Conservation (phyloP, 352 stramenopile genomes). For the Phytopythium sindhum region DNA sequence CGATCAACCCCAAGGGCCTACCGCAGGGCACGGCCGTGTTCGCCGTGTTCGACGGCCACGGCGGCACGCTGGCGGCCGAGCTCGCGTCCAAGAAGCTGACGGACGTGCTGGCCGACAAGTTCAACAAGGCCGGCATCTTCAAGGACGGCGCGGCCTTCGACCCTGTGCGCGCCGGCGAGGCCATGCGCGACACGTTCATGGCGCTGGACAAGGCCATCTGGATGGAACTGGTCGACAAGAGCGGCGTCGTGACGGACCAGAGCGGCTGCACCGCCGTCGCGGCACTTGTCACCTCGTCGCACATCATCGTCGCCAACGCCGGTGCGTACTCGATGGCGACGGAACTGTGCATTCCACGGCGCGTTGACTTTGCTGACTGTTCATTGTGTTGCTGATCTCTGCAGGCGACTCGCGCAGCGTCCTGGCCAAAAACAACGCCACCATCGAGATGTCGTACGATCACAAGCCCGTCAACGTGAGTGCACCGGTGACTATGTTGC, state of each 20-base stretch:
- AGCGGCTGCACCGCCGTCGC: conserved; percentile 78
- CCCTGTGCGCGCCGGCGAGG: conserved; percentile 52
- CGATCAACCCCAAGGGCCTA: conserved; percentile 37
- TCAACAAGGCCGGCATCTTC: conserved; percentile 33
- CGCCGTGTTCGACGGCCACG: conserved; percentile 80
- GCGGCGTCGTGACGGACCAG: conserved; percentile 47
- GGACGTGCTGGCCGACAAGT: conserved; percentile 24
- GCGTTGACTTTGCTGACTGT: not conserved
- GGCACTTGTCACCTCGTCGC: conserved; percentile 55
- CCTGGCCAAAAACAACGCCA: conserved; percentile 39
- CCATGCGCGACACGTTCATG: conserved; percentile 65
- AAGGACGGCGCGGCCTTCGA: conserved; percentile 27
- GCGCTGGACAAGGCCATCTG: conserved; percentile 59
- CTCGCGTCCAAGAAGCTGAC: conserved; percentile 43
- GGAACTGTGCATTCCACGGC: too few relatives aligned
- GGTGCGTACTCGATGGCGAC: conserved; percentile 22
- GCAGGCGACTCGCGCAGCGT: conserved; percentile 77
- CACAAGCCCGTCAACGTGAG: conserved; percentile 90
- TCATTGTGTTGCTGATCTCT: not conserved
- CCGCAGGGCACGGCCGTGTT: conserved; percentile 61
- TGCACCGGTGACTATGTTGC: conserved; percentile 3
- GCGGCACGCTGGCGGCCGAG: conserved; percentile 52
- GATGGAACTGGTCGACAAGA: conserved; percentile 39
- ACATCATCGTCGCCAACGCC: conserved; percentile 81
- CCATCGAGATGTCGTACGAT: conserved; percentile 85